A percentile compares a stretch with the other conserved stretches of the same genome.
These are phyloP conservation scores for Penicillium nucicola DNA, from an alignment of 495 filamentous ascomycete species.

Conservation along the genomic window DNA sequence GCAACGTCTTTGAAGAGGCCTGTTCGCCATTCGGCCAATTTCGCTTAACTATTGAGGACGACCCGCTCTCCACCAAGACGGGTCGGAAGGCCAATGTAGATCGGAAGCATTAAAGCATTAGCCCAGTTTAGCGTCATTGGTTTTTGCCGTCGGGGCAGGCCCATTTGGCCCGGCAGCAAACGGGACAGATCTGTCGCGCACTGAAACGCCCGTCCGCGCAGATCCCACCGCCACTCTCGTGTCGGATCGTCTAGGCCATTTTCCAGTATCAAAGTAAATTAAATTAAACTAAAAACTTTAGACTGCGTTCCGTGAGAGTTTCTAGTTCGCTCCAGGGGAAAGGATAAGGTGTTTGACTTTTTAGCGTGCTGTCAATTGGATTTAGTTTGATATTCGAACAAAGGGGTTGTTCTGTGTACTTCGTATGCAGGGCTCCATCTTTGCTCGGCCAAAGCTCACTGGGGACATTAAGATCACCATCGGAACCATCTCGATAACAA, in stretches of 20 bases:
- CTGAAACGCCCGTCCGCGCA: conserved; percentile 4
- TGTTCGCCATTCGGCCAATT: not conserved
- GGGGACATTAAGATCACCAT: not conserved
- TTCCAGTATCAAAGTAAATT: too few relatives aligned
- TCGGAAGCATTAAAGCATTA: not conserved
- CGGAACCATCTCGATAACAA: not conserved
- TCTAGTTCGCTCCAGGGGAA: not conserved
- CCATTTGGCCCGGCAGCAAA: not conserved
- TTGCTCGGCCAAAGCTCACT: not conserved
- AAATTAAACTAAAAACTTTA: too few relatives aligned
- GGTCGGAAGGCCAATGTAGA: conserved; percentile 16
- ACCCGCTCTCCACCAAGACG: conserved; percentile 6
- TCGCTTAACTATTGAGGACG: conserved; percentile 9
- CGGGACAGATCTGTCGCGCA: not conserved
- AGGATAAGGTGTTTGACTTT: not conserved
- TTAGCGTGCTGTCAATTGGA: conserved; percentile 3
- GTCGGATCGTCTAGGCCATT: not conserved
- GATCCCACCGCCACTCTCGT: conserved; percentile 1
- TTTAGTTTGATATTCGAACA: not conserved
- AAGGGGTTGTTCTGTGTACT: not conserved
- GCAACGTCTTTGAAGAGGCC: not conserved
- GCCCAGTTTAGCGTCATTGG: not conserved
- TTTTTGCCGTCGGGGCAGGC: not conserved
- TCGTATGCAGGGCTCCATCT: not conserved
- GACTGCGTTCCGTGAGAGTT: not conserved